phyloP scores from a whole-genome alignment of 345 rosid genomes.

The Populus davidiana region DNA sequence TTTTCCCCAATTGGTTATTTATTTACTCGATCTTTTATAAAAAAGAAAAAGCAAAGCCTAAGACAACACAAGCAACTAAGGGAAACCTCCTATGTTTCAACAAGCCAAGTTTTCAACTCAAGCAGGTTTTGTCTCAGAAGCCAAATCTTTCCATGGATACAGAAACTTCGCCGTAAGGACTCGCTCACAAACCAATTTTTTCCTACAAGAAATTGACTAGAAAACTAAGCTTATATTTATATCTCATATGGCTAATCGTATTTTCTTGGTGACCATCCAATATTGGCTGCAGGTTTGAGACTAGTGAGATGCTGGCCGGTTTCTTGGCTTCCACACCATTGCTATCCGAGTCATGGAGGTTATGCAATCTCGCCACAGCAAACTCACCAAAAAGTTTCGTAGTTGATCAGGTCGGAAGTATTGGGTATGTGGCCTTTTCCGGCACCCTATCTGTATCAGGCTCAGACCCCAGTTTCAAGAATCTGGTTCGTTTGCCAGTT shows the following conservation, averaged over 20 bases:
- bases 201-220: neutral
- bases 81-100: neutral
- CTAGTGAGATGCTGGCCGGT: slow-evolving; percentile 68
- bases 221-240: too few species aligned
- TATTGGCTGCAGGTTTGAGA: slow-evolving; percentile 47
- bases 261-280: neutral
- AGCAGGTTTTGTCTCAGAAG: neutral
- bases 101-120: neutral
- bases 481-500: slow-evolving; percentile 17
- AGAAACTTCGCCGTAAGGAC: slow-evolving; percentile 36
- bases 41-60: neutral
- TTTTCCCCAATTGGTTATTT: neutral
- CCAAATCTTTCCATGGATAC: slow-evolving; percentile 23
- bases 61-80: neutral
- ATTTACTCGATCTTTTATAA: neutral
- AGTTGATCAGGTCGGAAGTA: slow-evolving; percentile 26
- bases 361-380: slow-evolving; percentile 41
- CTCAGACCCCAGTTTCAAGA: neutral
- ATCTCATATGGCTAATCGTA: neutral
- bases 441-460: slow-evolving; percentile 23
- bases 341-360: slow-evolving; percentile 52
- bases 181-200: neutral
- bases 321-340: slow-evolving; percentile 57
- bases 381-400: slow-evolving; percentile 18
- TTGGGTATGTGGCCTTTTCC: slow-evolving; percentile 55